Evolutionary conservation across 352 stramenopile species (phyloP), one percentile per base, ranked within the genome.

Genomic region (Globisporangium polare): DNA sequence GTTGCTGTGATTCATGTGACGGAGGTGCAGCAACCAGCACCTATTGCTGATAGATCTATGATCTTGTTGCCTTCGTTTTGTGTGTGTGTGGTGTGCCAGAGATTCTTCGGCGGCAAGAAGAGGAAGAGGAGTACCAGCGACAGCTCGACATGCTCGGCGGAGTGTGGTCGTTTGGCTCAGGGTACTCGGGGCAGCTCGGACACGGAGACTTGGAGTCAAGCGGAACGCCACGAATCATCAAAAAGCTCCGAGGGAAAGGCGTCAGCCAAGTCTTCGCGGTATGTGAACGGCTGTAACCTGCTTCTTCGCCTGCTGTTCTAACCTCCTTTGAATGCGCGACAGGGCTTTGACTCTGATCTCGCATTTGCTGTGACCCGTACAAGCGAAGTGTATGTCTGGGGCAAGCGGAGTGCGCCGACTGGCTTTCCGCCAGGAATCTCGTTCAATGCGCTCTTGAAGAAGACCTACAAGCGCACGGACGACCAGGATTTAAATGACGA

Each of bases 301-400:
- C 29, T 3, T 33, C 29, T 33, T 33, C 4, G 2, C 45, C 1
- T 22, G 10, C 58, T 43, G 29, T 17, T 57, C 12, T 53, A 45
- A 45, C 33, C 9, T 10, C 9, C 24, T 53, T 3, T 37, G 8
- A 13, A 37, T 24, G 26, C 17, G 26, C 15, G 24, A 24, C 42
- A 90, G 81, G 86, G 86, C 3, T 94, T 92, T 61, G 86, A 94
- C 62, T 94, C 86, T 26, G 82, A 93, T 22, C 75, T 93, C 5
- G 73, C 77, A 13, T 94, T 92, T 50, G 86, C 82, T 17, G 70
- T 93, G 2, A 87, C 65, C 42, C 80, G 84, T 2, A 79, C 68
- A 10, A 75, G 86, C 31, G 86, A 93, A 29, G 80, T 94, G 6
- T 94, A 83, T 20, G 83, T 92, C 1, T 94, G 86, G 86, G 83